Evolutionary conservation across 1,139 yeast species (phyloP), one percentile per base, ranked within the genome.

Genomic region (Scheffersomyces cryptocercus): DNA sequence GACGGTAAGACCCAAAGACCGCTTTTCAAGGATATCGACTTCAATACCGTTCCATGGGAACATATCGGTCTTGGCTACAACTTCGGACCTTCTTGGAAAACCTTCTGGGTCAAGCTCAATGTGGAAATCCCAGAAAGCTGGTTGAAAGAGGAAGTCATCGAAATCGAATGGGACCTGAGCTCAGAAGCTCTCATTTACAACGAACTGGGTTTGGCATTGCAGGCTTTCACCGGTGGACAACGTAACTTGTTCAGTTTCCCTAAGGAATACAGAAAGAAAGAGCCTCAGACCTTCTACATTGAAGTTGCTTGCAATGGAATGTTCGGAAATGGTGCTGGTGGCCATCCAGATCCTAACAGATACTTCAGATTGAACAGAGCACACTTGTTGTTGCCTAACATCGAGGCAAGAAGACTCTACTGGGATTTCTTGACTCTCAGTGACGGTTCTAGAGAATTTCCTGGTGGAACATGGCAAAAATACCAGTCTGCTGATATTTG

Each of bases 51-150:
- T 35, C 70, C 76, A 34, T 86, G 90, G 85, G 70, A 75, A 45
- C 67, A 70, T 14, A 82, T 89, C 26, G 69, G 73, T 28, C 81
- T 83, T 53, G 95, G 95, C 28, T 84, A 86, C 55, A 69, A 74
- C n/a, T 89, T 87, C 64, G 97, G 97, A 0, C 98, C 98, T 2
- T 85, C 95, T 12, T 93, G 98, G 99, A 85, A 93, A 50, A 86
- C 97, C 1, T 95, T 90, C 54, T 93, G 99, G 99, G 89, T 93
- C 65, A 79, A 83, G 54, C 70, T 91, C 34, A 67, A 75, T 24
- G 66, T 88, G 49, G 70, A 72, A 28, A 70, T 91, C 6, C 96
- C 96, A 0, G 56, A 70, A 15, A 63, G 71, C 3, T 86, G 93
- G 87, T 53, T 74, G 14, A 55, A 64, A 12, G 59, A 74, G 62